Percentiles rank a stretch among this genome's conserved stretches.
Conservation (phyloP, 1,284 basidiomycete species). For the Sporisorium sorghi region DNA sequence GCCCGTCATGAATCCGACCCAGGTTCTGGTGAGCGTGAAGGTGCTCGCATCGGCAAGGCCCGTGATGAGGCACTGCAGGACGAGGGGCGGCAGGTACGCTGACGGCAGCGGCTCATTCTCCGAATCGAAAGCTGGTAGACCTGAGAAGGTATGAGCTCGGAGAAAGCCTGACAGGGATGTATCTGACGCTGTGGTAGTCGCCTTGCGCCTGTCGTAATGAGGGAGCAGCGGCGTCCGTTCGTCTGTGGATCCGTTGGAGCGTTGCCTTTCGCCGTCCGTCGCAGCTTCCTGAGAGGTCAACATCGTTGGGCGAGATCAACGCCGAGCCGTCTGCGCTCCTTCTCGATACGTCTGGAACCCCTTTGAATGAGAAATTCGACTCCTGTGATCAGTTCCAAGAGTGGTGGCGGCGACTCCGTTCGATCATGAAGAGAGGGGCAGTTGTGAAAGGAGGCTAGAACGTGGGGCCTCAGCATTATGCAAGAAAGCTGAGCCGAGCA, state of each 20-base stretch:
- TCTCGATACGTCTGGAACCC: background rate
- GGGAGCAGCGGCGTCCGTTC: slow-evolving; percentile 21
- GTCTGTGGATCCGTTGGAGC: background rate
- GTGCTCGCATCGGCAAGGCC: slow-evolving; percentile 42
- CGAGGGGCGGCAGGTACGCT: slow-evolving; percentile 29
- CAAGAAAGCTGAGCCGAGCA: slow-evolving; percentile 1
- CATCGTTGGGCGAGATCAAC: background rate
- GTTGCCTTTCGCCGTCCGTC: background rate
- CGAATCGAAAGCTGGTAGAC: slow-evolving; percentile 20
- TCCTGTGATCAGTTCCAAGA: background rate
- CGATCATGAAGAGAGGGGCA: background rate
- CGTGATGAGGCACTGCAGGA: slow-evolving; percentile 46
- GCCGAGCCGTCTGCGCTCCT: background rate
- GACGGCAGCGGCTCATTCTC: slow-evolving; percentile 11
- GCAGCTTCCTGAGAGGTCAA: background rate
- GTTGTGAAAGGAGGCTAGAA: background rate
- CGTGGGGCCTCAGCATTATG: background rate
- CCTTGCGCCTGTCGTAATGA: background rate
- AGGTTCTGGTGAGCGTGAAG: slow-evolving; percentile 33
- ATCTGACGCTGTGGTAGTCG: background rate
- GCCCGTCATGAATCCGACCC: slow-evolving; percentile 55
- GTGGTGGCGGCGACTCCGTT: background rate
- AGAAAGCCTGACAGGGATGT: slow-evolving; percentile 1
- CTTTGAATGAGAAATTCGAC: background rate
- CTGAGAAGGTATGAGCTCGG: slow-evolving; percentile 14